phyloP scores from a whole-genome alignment of 495 filamentous ascomycete genomes.

The Thermothielavioides terrestris region DNA sequence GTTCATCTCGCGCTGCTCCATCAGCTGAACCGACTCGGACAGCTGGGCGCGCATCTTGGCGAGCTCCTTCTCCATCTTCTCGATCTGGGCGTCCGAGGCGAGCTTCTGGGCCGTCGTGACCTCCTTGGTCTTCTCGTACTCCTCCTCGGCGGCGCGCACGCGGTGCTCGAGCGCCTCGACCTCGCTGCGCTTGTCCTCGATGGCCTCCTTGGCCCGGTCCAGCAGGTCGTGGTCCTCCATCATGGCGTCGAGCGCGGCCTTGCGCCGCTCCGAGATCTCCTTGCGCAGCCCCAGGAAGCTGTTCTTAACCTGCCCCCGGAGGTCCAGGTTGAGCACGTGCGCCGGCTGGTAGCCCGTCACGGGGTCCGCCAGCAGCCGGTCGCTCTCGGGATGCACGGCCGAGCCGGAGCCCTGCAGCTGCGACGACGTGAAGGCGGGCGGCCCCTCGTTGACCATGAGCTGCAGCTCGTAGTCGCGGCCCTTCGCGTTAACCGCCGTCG shows the following conservation, averaged over 20 bases:
- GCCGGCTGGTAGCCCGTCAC: conserved; percentile 81
- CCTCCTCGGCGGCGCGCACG: conserved; percentile 76
- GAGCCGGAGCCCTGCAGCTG: conserved; percentile 50
- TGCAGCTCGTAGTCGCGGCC: conserved; percentile 74
- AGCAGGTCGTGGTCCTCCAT: conserved; percentile 86
- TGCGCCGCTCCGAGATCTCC: conserved; percentile 79
- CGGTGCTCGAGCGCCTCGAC: conserved; percentile 85
- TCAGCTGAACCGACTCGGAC: conserved; percentile 79
- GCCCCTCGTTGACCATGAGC: conserved; percentile 54
- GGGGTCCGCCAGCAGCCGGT: conserved; percentile 68
- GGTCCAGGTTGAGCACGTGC: conserved; percentile 76
- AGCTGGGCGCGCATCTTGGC: conserved; percentile 81
- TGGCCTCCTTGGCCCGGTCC: conserved; percentile 84
- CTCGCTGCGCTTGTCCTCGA: conserved; percentile 87
- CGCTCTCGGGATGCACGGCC: conserved; percentile 38
- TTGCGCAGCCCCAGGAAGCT: conserved; percentile 70
- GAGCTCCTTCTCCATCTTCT: conserved; percentile 96
- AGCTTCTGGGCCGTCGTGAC: conserved; percentile 77
- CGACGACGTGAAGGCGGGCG: conserved; percentile 60
- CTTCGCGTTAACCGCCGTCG: conserved; percentile 75
- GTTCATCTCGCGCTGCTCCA: conserved; percentile 95
- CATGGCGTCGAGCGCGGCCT: conserved; percentile 71
- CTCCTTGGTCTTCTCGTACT: conserved; percentile 91
- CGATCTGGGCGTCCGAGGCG: conserved; percentile 82
- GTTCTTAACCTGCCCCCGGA: conserved; percentile 70